phyloP scores from a whole-genome alignment of 345 rosid genomes.

The Psidium friedrichsthalianum region DNA sequence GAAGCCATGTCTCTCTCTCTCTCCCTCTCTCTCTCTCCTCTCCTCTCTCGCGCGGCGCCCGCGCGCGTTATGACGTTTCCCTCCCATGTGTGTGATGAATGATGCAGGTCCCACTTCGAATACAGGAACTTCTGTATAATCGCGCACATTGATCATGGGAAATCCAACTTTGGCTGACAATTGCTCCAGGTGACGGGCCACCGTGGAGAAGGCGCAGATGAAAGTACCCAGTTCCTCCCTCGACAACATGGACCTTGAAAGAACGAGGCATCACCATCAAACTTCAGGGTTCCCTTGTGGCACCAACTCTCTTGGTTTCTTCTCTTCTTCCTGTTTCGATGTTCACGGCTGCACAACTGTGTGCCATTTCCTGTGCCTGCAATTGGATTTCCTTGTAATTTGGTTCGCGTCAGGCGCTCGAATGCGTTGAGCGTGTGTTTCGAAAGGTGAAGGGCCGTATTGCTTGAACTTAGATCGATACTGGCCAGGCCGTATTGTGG shows the following conservation, averaged over 20 bases:
- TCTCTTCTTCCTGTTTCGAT: neutral
- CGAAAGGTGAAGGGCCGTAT: conserved; percentile 48
- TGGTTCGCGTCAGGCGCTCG: conserved; percentile 73
- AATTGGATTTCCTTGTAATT: neutral
- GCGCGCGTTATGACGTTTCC: neutral
- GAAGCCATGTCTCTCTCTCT: neutral
- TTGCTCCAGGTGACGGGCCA: conserved; percentile 86
- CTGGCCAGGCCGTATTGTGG: conserved; percentile 99
- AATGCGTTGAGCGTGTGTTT: conserved; percentile 78
- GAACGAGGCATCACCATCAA: conserved; percentile 98
- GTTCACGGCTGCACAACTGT: neutral
- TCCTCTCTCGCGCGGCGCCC: too few species aligned
- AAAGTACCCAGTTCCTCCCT: conserved; percentile 94
- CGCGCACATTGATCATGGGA: conserved; percentile 98
- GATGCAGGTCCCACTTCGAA: conserved; percentile 54
- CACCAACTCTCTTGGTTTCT: neutral
- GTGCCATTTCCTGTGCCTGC: neutral
- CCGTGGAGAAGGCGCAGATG: conserved; percentile 91
- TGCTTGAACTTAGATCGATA: conserved; percentile 91
- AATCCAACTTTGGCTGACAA: conserved; percentile 95
- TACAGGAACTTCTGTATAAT: conserved; percentile 78
- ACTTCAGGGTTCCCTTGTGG: conserved; percentile 55
- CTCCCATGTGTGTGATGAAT: neutral
- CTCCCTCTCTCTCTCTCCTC: neutral
- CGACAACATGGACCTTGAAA: conserved; percentile 96